Evolutionary conservation across 2,329 filamentous ascomycete species (phyloP).

Genomic region (Neoarthrinium moseri): DNA sequence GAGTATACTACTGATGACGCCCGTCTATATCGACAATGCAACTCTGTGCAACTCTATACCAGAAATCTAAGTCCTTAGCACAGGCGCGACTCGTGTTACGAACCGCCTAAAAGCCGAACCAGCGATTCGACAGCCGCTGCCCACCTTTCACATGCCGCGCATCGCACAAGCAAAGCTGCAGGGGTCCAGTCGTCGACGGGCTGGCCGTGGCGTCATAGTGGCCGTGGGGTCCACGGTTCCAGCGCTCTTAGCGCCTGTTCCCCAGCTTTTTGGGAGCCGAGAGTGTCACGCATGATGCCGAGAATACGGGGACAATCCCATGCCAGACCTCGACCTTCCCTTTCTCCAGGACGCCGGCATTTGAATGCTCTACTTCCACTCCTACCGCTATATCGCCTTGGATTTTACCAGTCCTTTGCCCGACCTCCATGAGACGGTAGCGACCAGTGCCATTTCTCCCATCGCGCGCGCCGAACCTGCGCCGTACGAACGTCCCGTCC

Average conservation of each 20-base stretch:
- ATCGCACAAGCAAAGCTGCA: not conserved
- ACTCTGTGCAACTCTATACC: too few species aligned
- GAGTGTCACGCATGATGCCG: slow-evolving; percentile 1
- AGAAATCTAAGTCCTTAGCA: too few species aligned
- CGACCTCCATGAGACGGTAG: slow-evolving; percentile 1
- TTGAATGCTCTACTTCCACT: too few species aligned
- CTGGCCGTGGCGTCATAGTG: not conserved
- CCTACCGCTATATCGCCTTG: too few species aligned
- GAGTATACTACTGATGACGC: too few species aligned
- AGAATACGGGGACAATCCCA: slow-evolving; percentile 7
- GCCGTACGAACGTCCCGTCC: too few species aligned
- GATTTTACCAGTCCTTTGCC: not conserved
- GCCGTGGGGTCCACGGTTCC: slow-evolving; percentile 1
- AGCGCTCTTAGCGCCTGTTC: slow-evolving; percentile 4
- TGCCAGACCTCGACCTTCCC: not conserved
- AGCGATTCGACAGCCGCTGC: too few species aligned
- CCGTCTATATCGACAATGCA: too few species aligned
- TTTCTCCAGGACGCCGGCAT: too few species aligned
- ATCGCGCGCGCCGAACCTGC: not conserved
- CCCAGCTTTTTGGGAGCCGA: slow-evolving; percentile 6
- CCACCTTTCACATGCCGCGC: not conserved
- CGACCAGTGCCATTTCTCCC: not conserved
- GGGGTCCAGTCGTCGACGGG: too few species aligned
- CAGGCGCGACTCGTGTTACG: not conserved
- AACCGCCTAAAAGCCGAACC: not conserved